Evolutionary conservation across 2,329 filamentous ascomycete species (phyloP).

Genomic region (Exophiala calicioides): DNA sequence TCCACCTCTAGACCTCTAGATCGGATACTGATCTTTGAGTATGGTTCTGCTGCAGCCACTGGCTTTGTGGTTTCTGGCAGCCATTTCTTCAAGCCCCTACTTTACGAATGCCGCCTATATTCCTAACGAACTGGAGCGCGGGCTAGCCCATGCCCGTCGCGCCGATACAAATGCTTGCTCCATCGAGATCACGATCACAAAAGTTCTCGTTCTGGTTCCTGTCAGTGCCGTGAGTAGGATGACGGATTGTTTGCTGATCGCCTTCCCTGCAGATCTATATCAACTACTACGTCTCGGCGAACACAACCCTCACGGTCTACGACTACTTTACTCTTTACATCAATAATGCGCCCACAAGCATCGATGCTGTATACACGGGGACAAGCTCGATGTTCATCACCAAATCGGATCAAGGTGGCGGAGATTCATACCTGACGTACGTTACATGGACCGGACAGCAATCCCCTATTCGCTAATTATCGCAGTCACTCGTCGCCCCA

Average conservation of each 20-base stretch:
- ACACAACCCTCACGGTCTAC: slow-evolving; percentile 21
- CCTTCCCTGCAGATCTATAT: slow-evolving; percentile 17
- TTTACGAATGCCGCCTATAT: slow-evolving; percentile 1
- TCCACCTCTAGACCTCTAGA: too few species aligned
- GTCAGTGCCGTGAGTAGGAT: slow-evolving; percentile 3
- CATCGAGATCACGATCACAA: slow-evolving; percentile 9
- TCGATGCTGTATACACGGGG: slow-evolving; percentile 23
- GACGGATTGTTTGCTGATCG: too few species aligned
- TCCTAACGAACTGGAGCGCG: neutral
- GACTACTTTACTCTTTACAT: slow-evolving; percentile 24
- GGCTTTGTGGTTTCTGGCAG: neutral
- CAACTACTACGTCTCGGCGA: slow-evolving; percentile 19
- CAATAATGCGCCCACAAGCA: slow-evolving; percentile 26
- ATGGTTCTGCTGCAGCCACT: neutral
- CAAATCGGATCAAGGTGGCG: slow-evolving; percentile 2
- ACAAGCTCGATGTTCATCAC: slow-evolving; percentile 12
- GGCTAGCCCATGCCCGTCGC: neutral
- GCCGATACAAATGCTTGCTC: slow-evolving; percentile 1
- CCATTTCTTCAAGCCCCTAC: neutral
- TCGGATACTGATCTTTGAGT: too few species aligned
- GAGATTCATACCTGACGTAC: slow-evolving; percentile 1
- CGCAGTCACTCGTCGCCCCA: slow-evolving; percentile 9
- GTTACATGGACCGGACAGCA: neutral
- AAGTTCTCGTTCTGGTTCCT: slow-evolving; percentile 13
- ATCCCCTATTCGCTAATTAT: neutral